Percentiles rank a stretch among this genome's conserved stretches.
phyloP scores from a whole-genome alignment of 2,329 filamentous ascomycete genomes.

The Bimuria novae-zelandiae region DNA sequence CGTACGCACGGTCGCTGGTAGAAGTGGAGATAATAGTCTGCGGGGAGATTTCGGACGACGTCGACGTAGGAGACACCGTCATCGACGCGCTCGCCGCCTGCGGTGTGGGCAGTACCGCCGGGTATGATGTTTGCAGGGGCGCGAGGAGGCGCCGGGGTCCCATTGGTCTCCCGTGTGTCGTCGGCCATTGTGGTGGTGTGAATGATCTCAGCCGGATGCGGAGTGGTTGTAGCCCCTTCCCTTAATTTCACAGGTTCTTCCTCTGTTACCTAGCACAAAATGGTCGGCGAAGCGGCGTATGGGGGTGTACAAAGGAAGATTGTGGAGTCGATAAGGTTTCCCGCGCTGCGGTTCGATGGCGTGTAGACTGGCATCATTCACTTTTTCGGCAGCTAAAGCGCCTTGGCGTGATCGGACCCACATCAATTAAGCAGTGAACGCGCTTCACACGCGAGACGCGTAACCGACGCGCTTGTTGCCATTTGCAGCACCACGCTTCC shows the following conservation, averaged over 20 bases:
- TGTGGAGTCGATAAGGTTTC: neutral
- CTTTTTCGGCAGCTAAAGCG: slow-evolving; percentile 16
- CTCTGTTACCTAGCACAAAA: neutral
- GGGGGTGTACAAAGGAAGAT: neutral
- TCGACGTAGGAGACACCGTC: slow-evolving; percentile 55
- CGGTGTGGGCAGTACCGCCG: slow-evolving; percentile 62
- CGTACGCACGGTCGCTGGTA: slow-evolving; percentile 83
- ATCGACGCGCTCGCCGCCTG: slow-evolving; percentile 56
- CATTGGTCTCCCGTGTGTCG: slow-evolving; percentile 47
- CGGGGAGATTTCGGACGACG: slow-evolving; percentile 68
- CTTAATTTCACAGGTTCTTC: neutral
- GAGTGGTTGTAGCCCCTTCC: neutral
- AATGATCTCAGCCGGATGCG: neutral
- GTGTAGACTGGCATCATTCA: slow-evolving; percentile 19
- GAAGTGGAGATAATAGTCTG: slow-evolving; percentile 71
- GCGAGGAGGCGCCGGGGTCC: slow-evolving; percentile 23
- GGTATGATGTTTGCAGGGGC: slow-evolving; percentile 51
- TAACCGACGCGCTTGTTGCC: slow-evolving; percentile 25
- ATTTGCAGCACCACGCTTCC: slow-evolving; percentile 15
- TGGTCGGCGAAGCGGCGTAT: neutral
- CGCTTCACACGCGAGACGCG: slow-evolving; percentile 20
- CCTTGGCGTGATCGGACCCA: neutral
- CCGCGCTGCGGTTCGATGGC: slow-evolving; percentile 7
- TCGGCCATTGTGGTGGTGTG: slow-evolving; percentile 49
- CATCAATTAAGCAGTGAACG: slow-evolving; percentile 20